These are phyloP conservation scores for Boletus sensibilis DNA, from an alignment of 768 basidiomycete genomes.

Conservation along the genomic window DNA sequence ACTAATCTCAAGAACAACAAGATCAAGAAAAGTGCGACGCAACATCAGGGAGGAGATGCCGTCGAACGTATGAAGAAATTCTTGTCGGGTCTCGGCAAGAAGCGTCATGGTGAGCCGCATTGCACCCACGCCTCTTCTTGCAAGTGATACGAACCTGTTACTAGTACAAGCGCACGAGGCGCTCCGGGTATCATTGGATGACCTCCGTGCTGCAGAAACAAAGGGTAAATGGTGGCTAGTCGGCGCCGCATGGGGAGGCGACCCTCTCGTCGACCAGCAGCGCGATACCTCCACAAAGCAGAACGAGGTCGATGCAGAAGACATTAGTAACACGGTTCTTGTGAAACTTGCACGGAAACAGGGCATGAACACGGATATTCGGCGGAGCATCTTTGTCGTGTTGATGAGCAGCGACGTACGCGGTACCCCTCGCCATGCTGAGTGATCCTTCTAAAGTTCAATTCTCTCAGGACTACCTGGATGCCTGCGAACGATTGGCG, in stretches of 20 bases:
- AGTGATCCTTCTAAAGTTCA: neutral
- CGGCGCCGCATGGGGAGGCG: constrained; percentile 92
- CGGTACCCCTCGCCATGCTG: neutral
- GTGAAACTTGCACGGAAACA: constrained; percentile 86
- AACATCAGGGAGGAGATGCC: constrained; percentile 71
- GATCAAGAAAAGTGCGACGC: constrained; percentile 58
- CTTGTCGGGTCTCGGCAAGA: constrained; percentile 71
- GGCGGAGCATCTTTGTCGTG: constrained; percentile 87
- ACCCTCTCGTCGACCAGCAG: constrained; percentile 79
- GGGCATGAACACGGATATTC: constrained; percentile 98
- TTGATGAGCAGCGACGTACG: constrained; percentile 94
- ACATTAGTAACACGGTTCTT: constrained; percentile 43
- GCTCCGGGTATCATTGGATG: constrained; percentile 79
- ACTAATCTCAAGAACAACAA: constrained; percentile 93
- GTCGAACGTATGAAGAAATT: constrained; percentile 90
- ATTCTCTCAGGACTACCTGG: constrained; percentile 81
- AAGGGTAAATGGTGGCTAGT: constrained; percentile 99
- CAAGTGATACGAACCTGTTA: neutral
- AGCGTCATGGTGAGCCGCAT: constrained; percentile 54
- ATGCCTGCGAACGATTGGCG: constrained; percentile 87
- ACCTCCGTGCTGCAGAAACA: constrained; percentile 77
- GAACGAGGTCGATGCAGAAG: constrained; percentile 29
- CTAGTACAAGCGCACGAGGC: constrained; percentile 82
- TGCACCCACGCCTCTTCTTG: neutral
- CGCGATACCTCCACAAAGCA: constrained; percentile 26